Base-by-base conservation (phyloP, 306 rosid genomes). In the Luffa aegyptiaca region DNA sequence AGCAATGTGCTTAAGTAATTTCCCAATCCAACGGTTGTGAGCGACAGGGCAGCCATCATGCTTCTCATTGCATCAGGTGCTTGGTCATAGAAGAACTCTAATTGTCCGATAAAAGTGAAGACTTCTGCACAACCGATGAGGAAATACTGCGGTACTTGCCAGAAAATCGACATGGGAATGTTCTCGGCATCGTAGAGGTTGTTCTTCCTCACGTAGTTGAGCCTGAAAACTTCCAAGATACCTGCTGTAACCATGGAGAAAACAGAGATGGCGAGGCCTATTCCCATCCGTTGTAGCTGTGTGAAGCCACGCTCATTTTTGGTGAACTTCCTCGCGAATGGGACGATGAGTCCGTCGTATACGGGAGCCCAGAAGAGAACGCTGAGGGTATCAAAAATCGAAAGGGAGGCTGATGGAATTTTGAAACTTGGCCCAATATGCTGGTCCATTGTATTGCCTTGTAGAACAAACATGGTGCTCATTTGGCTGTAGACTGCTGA, bases 51-150 rank as follows among this genome's bases (percentile, higher is more conserved):
- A 55, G 91, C 86, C 75, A 93, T 85, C 78, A 93, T 37, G 80
- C 98, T 93, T 89, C 98, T 86, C 96, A 93, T 88, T 7, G 97
- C 90, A 68, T 93, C 98, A 3, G 97, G 98, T 35, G 98, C 93
- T 66, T 92, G 91, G 80, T 83, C 90, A 64, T 92, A 92, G 82
- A 85, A 92, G 55, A 92, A 92, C 83, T 90, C 95, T 49, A 90
- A 1, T 82, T 82, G 86, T 45, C 92, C 97, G 62, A 92, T 89
- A 84, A 84, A 83, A 31, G 90, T 85, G 77, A 92, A 90, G 49
- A 90, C 93, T 53, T 92, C 92, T 3, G 97, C 91, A 85, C 98
- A 93, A 41, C 98, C 98, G n/a, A 92, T 62, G 4, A 93, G 83
- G 61, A 93, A 88, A 80, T 93, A 93, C 77, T 88, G 97, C 0